Base-by-base conservation (phyloP, 805 yeast genomes). In the Cyberlindnera sargentensis region DNA sequence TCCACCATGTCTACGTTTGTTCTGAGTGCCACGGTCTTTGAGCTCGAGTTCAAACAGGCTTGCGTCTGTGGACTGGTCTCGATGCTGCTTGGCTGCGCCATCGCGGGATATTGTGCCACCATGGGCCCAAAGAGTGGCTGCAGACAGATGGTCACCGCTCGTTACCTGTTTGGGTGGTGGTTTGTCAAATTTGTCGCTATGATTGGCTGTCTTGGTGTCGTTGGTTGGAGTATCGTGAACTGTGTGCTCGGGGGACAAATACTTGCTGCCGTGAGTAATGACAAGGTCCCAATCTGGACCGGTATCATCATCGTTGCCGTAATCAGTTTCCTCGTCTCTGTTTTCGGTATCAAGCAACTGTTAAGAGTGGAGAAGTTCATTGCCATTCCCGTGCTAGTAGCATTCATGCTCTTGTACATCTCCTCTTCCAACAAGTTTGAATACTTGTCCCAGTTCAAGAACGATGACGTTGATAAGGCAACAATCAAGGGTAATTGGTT, bases 161-260 rank as follows among this genome's bases (percentile, higher is more conserved):
- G 95, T 48, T 86, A 73, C 52, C 66, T 86, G 38, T 88, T 87
- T 60, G 96, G 96, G 1, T 82, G 90, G 80, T 84, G 83, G 82
- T 78, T 81, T 51, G 89, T 88, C 34, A 82, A 84, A 60, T 67
- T 86, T 43, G 84, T 86, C 38, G 80, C 87, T 5, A 61, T 88
- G 35, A 76, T 84, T 33, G 75, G 86, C 37, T 78, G 84, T 45
- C 62, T 84, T 36, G 95, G 95, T 40, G 82, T 83, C 11, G 60
- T 85, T 53, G 96, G 96, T n/a, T 88, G 96, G 96, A 78, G 91
- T n/a, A 81, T 88, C 31, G 89, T 87, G n/a, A 87, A 86, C 58
- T 76, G 84, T 52, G 93, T 87, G 39, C 80, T 86, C 44, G 95
- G 95, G 33, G 96, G 96, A 20, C 89, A 88, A 63, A 82, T 88